Conservation (phyloP, 257 asterid species). For the Rehmannia glutinosa region DNA sequence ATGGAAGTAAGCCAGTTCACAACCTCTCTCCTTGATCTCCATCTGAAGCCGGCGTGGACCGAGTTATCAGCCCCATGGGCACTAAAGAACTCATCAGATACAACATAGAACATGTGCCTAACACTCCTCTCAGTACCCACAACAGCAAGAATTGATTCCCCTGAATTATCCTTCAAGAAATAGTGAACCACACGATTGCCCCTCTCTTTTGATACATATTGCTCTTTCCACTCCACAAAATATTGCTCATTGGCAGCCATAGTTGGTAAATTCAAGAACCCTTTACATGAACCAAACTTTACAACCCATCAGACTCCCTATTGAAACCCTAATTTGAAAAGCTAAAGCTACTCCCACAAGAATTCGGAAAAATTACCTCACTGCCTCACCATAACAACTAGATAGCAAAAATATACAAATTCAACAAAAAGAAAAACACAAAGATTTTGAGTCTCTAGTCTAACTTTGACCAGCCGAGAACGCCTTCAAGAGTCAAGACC, state of each 20-base stretch:
- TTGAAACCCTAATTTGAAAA: constrained; percentile 32
- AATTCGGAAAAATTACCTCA: constrained; percentile 10
- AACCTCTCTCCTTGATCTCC: constrained; percentile 99
- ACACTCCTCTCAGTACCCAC: constrained; percentile 98
- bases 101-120: constrained; percentile 97
- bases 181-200: constrained; percentile 95
- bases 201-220: constrained; percentile 84
- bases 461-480: constrained; percentile 24
- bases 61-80: constrained; percentile 65
- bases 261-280: constrained; percentile 11
- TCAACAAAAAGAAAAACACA: constrained; percentile 8
- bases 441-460: constrained; percentile 1
- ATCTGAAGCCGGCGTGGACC: constrained; percentile 73
- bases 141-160: constrained; percentile 87
- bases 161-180: constrained; percentile 76
- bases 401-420: constrained; percentile 11
- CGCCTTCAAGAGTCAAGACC: constrained; percentile 6
- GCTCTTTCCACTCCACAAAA: constrained; percentile 98
- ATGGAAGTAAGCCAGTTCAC: constrained; percentile 97
- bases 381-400: constrained; percentile 7
- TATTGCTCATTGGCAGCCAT: constrained; percentile 62
- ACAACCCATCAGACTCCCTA: constrained; percentile 26
- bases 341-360: constrained; percentile 13
- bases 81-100: constrained; percentile 84
- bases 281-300: constrained; percentile 15